Evolutionary conservation across 148 eudicot species (phyloP), one percentile per base, ranked within the genome.

Genomic region (Heliosperma pusillum): DNA sequence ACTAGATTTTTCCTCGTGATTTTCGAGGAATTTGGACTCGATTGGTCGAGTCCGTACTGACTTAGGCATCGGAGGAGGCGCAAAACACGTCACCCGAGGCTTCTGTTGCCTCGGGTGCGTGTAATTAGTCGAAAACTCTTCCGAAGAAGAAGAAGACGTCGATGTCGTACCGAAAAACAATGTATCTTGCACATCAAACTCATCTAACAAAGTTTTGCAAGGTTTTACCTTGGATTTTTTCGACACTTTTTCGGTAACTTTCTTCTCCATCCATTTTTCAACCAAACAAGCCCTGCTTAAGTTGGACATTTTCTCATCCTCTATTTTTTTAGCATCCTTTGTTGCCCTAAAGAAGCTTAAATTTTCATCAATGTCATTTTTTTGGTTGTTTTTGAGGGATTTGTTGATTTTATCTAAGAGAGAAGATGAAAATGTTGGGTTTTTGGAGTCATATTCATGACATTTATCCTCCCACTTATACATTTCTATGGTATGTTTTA

Each of bases 371-470:
- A 21, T 26, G 19, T 80, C 69, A n/a, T 72, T 29, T 66, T 67
- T 57, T 1, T 73, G 30, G 71, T n/a, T 70, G 63, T 62, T n/a
- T 29, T 83, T 74, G 68, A 25, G 80, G 60, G 91, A 88, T 42
- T 87, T 84, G 83, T 84, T 87, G 81, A 88, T 89, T 78, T 93
- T 85, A 76, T 89, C 86, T 17, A 89, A 88, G 74, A 89, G 86
- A 40, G 85, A 76, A 4, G 98, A 91, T 3, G 98, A 93, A 77
- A 91, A 90, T 50, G 89, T 83, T 19, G 89, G 87, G 66, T 80
- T 85, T 60, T 65, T 69, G 24, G 77, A 75, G 47, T 80, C 79
- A 71, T 70, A 44, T 62, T 69, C 56, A 61, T 68, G 25, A 50
- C 22, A 67, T 76, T 81, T 86, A 52, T 83, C 83, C 76, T 83